Evolutionary conservation across 345 rosid species (phyloP), one percentile per base, ranked within the genome.

Genomic region (Populus euphratica): DNA sequence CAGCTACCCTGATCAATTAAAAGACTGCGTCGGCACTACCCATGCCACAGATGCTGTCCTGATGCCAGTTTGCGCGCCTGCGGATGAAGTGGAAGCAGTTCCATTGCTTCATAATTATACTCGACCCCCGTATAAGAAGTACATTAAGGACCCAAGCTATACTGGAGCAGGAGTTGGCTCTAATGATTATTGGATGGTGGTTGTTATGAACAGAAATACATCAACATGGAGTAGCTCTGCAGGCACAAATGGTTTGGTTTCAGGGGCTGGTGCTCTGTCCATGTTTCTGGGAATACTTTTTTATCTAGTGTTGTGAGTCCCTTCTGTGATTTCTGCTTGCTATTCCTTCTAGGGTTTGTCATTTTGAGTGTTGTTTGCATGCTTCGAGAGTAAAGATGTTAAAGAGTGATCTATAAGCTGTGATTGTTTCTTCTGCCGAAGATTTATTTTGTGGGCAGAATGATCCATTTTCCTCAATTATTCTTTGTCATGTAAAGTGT

Each of bases 141-240:
- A 77, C 68, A 39, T 91, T 16, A 95, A 93, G 23, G 88, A 92
- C 78, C 85, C 96, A 5, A 82, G 68, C 74, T 92, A 75, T 49
- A 84, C 81, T 0, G 94, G 90, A 0, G 90, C 85, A 0, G 99
- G 97, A 17, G 67, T 91, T 4, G 90, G 92, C 4, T 85, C 90
- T 7, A 88, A 87, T 44, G 88, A 89, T 9, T 87, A 93, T 63
- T 92, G 98, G 99, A 91, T 87, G 90, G 98, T 95, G 39, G 77
- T 89, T 11, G 89, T 93, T 29, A 69, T 95, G 69, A 76, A 82
- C 0, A 85, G 89, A 0, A 87, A 44, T 56, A 86, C 88, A 1
- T 84, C 72, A 2, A 71, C 76, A 0, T 97, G 97, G 39, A 43
- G 47, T 2, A 87, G 85, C 59, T 89, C 91, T 29, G 80, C 84